Evolutionary conservation across 2,329 filamentous ascomycete species (phyloP).

Genomic region (Aspergillus pseudotamarii): DNA sequence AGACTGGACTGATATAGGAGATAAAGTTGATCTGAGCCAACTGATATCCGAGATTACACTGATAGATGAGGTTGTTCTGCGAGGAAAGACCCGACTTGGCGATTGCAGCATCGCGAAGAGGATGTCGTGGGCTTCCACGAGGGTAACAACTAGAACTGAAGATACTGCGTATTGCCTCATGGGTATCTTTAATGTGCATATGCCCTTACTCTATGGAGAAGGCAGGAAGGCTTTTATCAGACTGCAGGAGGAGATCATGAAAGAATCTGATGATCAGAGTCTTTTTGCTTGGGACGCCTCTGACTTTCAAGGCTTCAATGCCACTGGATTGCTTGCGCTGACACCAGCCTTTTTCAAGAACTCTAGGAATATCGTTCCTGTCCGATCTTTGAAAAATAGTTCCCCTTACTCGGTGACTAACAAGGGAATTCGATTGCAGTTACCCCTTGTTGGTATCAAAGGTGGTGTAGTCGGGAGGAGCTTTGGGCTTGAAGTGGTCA

Average conservation of each 20-base stretch:
- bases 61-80: not conserved
- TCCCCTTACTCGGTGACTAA: not conserved
- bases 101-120: conserved; percentile 1
- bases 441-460: not conserved
- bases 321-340: not conserved
- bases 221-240: conserved; percentile 2
- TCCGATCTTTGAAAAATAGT: not conserved
- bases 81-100: not conserved
- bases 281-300: conserved; percentile 6
- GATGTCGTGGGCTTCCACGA: conserved; percentile 7
- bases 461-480: not conserved
- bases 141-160: conserved; percentile 1
- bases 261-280: not conserved
- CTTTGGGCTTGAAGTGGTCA: not conserved
- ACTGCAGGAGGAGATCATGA: conserved; percentile 8
- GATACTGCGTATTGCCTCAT: conserved; percentile 7
- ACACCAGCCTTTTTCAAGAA: not conserved
- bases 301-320: not conserved
- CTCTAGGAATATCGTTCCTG: not conserved
- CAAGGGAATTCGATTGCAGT: not conserved
- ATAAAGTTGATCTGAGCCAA: not conserved
- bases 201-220: conserved; percentile 7
- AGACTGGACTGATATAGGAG: conserved; percentile 7
- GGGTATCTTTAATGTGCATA: conserved; percentile 8
- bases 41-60: not conserved